These are phyloP conservation scores for Saitozyma sp. DNA, from an alignment of 768 basidiomycete genomes.

Conservation along the genomic window DNA sequence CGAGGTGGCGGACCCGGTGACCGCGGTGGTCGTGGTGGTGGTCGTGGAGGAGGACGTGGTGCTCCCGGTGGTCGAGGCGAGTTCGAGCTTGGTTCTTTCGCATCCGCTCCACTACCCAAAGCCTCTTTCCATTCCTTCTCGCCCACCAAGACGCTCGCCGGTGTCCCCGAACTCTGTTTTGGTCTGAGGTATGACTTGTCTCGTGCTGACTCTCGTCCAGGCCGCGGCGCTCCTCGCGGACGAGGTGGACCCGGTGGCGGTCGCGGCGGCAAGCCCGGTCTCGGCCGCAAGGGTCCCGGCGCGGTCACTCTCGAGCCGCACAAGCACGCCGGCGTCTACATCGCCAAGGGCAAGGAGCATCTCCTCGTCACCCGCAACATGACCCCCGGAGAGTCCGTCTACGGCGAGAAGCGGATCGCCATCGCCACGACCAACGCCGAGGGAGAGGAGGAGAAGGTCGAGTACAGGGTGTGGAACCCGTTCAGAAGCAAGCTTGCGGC, in stretches of 20 bases:
- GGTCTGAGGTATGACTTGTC: no score
- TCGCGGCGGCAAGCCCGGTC: conserved; percentile 64
- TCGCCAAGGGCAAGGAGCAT: conserved; percentile 92
- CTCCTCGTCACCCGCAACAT: conserved; percentile 97
- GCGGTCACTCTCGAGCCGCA: conserved; percentile 94
- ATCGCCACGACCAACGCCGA: conserved; percentile 61
- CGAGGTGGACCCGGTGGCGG: conserved; percentile 58
- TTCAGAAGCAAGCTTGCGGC: conserved; percentile 97
- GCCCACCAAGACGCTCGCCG: no score
- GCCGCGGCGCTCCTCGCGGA: conserved; percentile 56
- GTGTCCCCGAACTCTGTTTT: no score
- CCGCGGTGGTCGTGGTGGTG: conserved; percentile 25
- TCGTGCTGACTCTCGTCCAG: neutral
- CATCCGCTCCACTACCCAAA: no score
- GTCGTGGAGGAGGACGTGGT: conserved; percentile 48
- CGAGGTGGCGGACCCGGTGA: conserved; percentile 32
- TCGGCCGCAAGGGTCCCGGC: conserved; percentile 63
- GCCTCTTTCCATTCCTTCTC: no score
- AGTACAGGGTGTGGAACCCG: conserved; percentile 99
- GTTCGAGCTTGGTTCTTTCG: conserved; percentile 54
- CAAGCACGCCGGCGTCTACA: conserved; percentile 89
- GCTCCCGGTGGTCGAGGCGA: conserved; percentile 75
- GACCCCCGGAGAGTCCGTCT: conserved; percentile 94
- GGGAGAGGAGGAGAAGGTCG: conserved; percentile 69
- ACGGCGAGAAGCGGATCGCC: conserved; percentile 95